Conservation (phyloP, 495 filamentous ascomycete species). For the Tuber indicum region DNA sequence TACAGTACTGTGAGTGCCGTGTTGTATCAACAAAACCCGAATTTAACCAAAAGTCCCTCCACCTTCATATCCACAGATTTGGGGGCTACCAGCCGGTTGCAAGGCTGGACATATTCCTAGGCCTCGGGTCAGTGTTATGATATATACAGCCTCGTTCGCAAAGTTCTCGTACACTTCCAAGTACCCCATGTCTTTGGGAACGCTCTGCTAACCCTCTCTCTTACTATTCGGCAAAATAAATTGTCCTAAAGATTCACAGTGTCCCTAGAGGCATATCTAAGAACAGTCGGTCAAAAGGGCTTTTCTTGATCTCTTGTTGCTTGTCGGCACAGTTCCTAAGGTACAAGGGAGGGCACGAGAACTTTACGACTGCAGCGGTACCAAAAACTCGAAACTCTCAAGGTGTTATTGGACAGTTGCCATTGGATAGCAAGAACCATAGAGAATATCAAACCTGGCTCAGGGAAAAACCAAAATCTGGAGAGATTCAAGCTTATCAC, state of each 20-base stretch:
- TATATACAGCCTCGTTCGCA: neutral
- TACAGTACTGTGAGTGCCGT: neutral
- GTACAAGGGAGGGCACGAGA: no score
- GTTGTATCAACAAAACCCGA: neutral
- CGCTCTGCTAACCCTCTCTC: no score
- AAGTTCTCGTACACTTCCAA: no score
- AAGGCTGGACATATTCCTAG: neutral
- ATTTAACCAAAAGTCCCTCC: neutral
- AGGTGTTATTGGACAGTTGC: neutral
- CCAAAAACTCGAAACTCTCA: neutral
- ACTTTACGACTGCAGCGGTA: neutral
- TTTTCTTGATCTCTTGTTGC: no score
- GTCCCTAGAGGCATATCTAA: no score
- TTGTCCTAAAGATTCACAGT: no score
- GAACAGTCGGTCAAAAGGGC: no score
- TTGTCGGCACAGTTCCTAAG: no score
- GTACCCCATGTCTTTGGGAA: no score
- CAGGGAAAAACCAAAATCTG: neutral
- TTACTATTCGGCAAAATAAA: no score
- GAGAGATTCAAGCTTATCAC: neutral
- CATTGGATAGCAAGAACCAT: neutral
- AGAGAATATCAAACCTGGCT: neutral
- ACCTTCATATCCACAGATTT: neutral
- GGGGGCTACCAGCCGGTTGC: neutral
- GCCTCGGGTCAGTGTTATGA: neutral